Evolutionary conservation across 1,284 basidiomycete species (phyloP).

Genomic region (Pseudozyma thailandica): DNA sequence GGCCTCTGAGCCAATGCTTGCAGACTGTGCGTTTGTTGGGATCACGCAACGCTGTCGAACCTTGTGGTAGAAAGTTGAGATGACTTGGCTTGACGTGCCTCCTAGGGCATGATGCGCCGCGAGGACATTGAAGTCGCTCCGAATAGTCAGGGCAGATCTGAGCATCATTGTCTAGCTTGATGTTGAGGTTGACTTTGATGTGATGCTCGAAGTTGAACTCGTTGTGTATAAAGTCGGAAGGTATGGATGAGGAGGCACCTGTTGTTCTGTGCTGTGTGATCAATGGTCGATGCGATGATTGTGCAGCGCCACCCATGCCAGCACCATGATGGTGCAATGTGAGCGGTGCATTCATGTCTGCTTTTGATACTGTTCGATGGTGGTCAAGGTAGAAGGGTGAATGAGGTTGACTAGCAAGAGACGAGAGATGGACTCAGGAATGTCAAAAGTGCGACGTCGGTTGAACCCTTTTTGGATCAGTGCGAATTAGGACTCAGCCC

Average conservation of each 20-base stretch:
- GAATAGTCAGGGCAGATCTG: slow-evolving; percentile 61
- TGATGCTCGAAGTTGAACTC: slow-evolving; percentile 85
- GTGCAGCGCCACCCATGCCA: slow-evolving; percentile 8
- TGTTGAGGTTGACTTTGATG: slow-evolving; percentile 82
- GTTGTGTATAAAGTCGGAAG: slow-evolving; percentile 85
- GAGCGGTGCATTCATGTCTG: slow-evolving; percentile 31
- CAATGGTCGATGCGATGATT: slow-evolving; percentile 30
- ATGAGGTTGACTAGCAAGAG: neutral
- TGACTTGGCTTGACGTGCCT: slow-evolving; percentile 49
- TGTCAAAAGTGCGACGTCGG: neutral
- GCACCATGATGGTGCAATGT: slow-evolving; percentile 18
- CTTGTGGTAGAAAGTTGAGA: slow-evolving; percentile 42
- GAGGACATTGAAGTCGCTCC: slow-evolving; percentile 41
- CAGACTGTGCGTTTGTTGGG: slow-evolving; percentile 78
- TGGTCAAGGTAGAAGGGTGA: neutral
- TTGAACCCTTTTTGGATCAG: slow-evolving; percentile 2
- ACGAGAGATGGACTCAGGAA: no score
- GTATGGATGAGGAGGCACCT: slow-evolving; percentile 26
- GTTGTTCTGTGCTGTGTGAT: slow-evolving; percentile 34
- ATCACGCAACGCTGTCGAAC: slow-evolving; percentile 49
- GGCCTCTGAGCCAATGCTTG: slow-evolving; percentile 97
- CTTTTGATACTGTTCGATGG: neutral
- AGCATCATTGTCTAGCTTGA: slow-evolving; percentile 91
- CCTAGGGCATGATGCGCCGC: slow-evolving; percentile 46
- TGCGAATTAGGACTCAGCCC: slow-evolving; percentile 11